Evolutionary conservation across 768 basidiomycete genomes (phyloP).

Genomic region (Cyathus striatus): DNA sequence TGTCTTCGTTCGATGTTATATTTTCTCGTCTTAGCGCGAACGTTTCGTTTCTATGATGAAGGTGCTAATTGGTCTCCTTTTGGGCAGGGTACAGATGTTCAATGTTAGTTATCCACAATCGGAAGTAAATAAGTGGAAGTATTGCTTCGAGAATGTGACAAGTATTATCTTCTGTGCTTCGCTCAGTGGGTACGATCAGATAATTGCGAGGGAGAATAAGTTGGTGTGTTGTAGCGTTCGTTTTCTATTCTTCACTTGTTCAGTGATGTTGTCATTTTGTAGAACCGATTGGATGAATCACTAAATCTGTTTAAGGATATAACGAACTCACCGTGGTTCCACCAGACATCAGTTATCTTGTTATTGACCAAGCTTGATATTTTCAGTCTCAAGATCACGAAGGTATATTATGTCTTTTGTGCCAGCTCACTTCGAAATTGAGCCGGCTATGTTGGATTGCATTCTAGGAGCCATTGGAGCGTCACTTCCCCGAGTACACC

Average conservation of each 20-base stretch:
- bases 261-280: neutral
- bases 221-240: constrained; percentile 42
- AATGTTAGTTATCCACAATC: constrained; percentile 79
- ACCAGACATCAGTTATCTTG: constrained; percentile 85
- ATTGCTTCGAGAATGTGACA: constrained; percentile 46
- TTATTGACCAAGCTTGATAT: constrained; percentile 94
- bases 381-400: constrained; percentile 83
- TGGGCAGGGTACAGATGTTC: constrained; percentile 57
- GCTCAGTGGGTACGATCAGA: no score
- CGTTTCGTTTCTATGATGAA: neutral
- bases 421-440: neutral
- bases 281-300: constrained; percentile 94
- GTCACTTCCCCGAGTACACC: constrained; percentile 84
- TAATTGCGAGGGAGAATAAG: constrained; percentile 59
- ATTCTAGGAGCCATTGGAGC: constrained; percentile 60
- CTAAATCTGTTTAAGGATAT: constrained; percentile 88
- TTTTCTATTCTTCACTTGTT: neutral
- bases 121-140: constrained; percentile 81
- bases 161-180: constrained; percentile 75
- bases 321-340: constrained; percentile 91
- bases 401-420: constrained; percentile 15
- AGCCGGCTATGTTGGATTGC: no score
- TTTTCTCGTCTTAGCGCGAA: neutral
- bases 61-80: neutral
- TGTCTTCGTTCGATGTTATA: neutral